Evolutionary conservation across 2,329 filamentous ascomycete genomes (phyloP).

Genomic region (Epichloe brachyelytri): DNA sequence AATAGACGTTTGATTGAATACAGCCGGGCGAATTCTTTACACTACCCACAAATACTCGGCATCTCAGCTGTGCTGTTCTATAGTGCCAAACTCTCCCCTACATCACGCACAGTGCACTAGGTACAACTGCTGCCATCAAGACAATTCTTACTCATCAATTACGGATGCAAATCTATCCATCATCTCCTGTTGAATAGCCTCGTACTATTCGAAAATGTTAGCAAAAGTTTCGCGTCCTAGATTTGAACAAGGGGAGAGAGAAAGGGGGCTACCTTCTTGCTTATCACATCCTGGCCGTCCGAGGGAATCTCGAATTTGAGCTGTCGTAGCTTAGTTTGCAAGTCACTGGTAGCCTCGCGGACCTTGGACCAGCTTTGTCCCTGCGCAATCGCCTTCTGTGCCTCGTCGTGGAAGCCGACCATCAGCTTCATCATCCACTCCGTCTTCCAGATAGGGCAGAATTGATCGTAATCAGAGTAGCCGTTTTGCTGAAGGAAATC

Average conservation of each 20-base stretch:
- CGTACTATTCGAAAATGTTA: conserved; percentile 50
- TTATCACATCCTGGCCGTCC: conserved; percentile 68
- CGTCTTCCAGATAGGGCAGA: conserved; percentile 99
- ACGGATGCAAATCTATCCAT: conserved; percentile 95
- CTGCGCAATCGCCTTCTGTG: conserved; percentile 86
- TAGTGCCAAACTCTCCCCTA: conserved; percentile 13
- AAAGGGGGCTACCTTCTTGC: conserved; percentile 56
- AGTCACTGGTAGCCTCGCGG: conserved; percentile 74
- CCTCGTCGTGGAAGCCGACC: conserved; percentile 95
- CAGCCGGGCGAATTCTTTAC: neutral
- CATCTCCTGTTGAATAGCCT: conserved; percentile 82
- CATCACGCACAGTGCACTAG: conserved; percentile 4
- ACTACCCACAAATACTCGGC: conserved; percentile 6
- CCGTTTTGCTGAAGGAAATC: conserved; percentile 99
- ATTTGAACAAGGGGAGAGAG: neutral
- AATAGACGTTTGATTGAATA: neutral
- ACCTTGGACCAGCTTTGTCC: conserved; percentile 90
- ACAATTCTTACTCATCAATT: conserved; percentile 64
- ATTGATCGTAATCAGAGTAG: conserved; percentile 98
- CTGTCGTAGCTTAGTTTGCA: conserved; percentile 71
- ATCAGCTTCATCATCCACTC: conserved; percentile 99
- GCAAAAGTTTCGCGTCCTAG: neutral
- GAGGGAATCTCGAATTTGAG: conserved; percentile 95
- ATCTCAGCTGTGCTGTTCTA: conserved; percentile 12
- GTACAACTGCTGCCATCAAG: conserved; percentile 3